Conservation (phyloP, 2,329 filamentous ascomycete genomes). For the Diaporthe capsici region DNA sequence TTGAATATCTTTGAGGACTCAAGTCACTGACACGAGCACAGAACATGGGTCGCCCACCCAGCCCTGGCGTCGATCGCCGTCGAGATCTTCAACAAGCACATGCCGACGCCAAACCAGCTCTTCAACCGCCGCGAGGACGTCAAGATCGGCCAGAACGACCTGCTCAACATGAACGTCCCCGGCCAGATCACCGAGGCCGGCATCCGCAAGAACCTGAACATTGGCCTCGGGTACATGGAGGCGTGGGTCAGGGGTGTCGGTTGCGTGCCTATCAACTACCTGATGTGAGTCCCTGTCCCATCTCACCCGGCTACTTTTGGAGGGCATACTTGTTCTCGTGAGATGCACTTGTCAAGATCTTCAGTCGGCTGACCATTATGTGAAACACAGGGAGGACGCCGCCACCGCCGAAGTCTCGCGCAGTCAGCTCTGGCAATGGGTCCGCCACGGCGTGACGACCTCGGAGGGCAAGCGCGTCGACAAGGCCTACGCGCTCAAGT, state of each 20-base stretch:
- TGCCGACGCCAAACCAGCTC: constrained; percentile 98
- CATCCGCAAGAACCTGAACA: constrained; percentile 97
- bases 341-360: too few species aligned
- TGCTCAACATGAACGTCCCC: constrained; percentile 98
- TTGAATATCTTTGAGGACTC: too few species aligned
- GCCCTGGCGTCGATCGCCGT: constrained; percentile 89
- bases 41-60: constrained; percentile 96
- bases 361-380: not conserved
- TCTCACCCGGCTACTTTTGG: too few species aligned
- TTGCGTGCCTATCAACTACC: constrained; percentile 96
- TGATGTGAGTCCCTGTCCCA: constrained; percentile 74
- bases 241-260: constrained; percentile 96
- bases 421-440: constrained; percentile 98
- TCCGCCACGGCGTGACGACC: constrained; percentile 79
- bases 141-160: constrained; percentile 85
- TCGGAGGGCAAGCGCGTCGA: constrained; percentile 92
- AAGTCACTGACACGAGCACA: constrained; percentile 38
- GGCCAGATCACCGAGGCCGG: constrained; percentile 93
- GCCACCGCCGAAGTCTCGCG: constrained; percentile 97
- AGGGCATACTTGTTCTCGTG: not conserved
- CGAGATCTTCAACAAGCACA: constrained; percentile 97
- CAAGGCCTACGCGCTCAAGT: constrained; percentile 88
- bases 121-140: constrained; percentile 93
- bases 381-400: constrained; percentile 79
- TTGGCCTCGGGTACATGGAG: constrained; percentile 98